These are phyloP conservation scores for Houttuynia cordata DNA, from an alignment of 164 flowering plant genomes.

Conservation along the genomic window DNA sequence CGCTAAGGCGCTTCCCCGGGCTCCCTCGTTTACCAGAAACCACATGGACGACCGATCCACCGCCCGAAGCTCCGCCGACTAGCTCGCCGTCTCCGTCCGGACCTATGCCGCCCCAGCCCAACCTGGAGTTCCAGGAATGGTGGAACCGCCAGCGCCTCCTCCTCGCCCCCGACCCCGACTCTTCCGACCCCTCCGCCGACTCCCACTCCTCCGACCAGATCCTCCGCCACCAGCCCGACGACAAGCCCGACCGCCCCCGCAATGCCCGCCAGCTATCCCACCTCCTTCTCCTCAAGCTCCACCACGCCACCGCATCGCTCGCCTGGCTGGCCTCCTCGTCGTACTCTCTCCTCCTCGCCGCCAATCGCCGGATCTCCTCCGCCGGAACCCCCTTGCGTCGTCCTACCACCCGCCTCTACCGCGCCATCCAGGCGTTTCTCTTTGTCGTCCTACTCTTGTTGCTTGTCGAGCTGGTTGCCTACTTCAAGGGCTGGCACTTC, in stretches of 20 bases:
- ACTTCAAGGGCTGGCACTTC: conserved; percentile 90
- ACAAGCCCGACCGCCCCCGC: conserved; percentile 30
- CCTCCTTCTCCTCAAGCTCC: conserved; percentile 41
- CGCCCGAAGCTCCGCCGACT: background rate
- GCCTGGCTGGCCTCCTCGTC: conserved; percentile 28
- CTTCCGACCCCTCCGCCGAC: background rate
- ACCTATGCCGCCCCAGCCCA: conserved; percentile 34
- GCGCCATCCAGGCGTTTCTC: conserved; percentile 40
- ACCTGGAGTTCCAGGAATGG: conserved; percentile 88
- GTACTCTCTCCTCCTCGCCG: conserved; percentile 35
- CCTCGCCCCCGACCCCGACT: background rate
- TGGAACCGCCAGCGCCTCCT: conserved; percentile 65
- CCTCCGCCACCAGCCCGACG: too few relatives aligned
- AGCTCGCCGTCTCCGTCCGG: background rate
- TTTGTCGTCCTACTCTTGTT: conserved; percentile 33
- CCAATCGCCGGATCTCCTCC: conserved; percentile 44
- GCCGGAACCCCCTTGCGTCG: conserved; percentile 10
- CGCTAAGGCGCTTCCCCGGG: too few relatives aligned
- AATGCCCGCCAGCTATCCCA: conserved; percentile 66
- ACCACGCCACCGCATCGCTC: conserved; percentile 33
- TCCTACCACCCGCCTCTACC: conserved; percentile 40
- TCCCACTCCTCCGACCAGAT: background rate
- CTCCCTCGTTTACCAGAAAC: too few relatives aligned
- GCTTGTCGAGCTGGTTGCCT: conserved; percentile 61
- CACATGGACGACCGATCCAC: too few relatives aligned